Evolutionary conservation across 257 asterid species (phyloP).

Genomic region (Schizonepeta tenuifolia): DNA sequence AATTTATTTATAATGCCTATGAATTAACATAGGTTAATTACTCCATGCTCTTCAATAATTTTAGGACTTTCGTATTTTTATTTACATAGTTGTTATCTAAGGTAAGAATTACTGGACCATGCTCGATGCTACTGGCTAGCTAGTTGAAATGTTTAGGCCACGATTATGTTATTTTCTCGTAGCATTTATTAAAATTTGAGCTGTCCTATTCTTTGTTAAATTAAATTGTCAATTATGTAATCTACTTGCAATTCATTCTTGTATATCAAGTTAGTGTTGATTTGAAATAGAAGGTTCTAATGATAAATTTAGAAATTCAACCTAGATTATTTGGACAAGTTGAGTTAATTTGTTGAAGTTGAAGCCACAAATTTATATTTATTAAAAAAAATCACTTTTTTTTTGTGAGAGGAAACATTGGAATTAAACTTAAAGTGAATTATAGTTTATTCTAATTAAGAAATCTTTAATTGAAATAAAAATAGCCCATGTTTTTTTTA

Average conservation of each 20-base stretch:
- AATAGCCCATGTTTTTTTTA: no score
- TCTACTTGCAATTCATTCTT: neutral
- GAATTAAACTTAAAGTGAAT: neutral
- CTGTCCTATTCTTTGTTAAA: neutral
- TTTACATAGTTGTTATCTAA: no score
- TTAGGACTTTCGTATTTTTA: no score
- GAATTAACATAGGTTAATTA: no score
- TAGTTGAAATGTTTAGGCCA: neutral
- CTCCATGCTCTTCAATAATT: no score
- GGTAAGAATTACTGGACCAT: conserved; percentile 5
- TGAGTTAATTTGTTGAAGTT: neutral
- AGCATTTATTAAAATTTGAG: neutral
- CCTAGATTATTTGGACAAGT: neutral
- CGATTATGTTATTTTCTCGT: neutral
- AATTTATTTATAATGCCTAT: no score
- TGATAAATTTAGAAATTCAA: neutral
- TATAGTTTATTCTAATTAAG: neutral
- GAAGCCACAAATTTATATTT: neutral
- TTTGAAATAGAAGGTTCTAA: neutral
- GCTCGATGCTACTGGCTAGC: neutral
- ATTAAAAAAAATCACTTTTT: no score
- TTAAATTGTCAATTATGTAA: neutral
- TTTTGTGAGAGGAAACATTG: neutral
- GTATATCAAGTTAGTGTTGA: neutral
- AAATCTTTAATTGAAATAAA: no score